Evolutionary conservation across 2,329 filamentous ascomycete species (phyloP).

Genomic region (Trichoderma sp.): DNA sequence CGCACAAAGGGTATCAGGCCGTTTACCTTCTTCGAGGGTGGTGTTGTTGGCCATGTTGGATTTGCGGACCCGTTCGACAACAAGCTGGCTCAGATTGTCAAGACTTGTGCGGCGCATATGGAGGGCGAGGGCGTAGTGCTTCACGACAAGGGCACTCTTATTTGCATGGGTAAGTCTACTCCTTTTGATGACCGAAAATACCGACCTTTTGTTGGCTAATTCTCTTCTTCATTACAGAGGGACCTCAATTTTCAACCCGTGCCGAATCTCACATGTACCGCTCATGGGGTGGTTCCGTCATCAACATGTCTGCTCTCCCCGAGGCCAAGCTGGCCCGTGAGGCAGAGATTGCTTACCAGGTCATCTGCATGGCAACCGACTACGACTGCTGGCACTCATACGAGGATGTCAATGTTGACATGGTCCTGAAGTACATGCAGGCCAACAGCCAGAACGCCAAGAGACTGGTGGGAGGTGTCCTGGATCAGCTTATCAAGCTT

Average conservation of each 20-base stretch:
- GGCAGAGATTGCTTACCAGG: slow-evolving; percentile 95
- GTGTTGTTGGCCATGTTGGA: slow-evolving; percentile 89
- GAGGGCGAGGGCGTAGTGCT: slow-evolving; percentile 83
- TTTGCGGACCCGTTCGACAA: slow-evolving; percentile 96
- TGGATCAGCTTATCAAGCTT: slow-evolving; percentile 81
- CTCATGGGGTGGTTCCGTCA: slow-evolving; percentile 87
- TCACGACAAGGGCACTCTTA: slow-evolving; percentile 80
- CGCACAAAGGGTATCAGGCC: slow-evolving; percentile 93
- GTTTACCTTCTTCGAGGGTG: slow-evolving; percentile 93
- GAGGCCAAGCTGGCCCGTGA: slow-evolving; percentile 96
- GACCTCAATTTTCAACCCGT: slow-evolving; percentile 96
- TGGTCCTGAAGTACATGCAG: slow-evolving; percentile 97
- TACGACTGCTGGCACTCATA: slow-evolving; percentile 96
- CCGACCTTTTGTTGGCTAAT: not conserved
- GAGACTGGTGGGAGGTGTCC: slow-evolving; percentile 79
- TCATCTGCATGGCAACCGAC: slow-evolving; percentile 99
- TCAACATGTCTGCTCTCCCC: slow-evolving; percentile 97
- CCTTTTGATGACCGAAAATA: not conserved
- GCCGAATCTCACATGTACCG: slow-evolving; percentile 96
- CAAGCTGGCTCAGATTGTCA: slow-evolving; percentile 74
- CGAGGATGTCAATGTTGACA: slow-evolving; percentile 87
- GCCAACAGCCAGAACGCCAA: slow-evolving; percentile 88
- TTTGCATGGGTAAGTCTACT: slow-evolving; percentile 79
- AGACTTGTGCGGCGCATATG: slow-evolving; percentile 73
- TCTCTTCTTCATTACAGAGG: slow-evolving; percentile 60